phyloP scores from a whole-genome alignment of 2,329 filamentous ascomycete species.

The Blastomyces parvus region DNA sequence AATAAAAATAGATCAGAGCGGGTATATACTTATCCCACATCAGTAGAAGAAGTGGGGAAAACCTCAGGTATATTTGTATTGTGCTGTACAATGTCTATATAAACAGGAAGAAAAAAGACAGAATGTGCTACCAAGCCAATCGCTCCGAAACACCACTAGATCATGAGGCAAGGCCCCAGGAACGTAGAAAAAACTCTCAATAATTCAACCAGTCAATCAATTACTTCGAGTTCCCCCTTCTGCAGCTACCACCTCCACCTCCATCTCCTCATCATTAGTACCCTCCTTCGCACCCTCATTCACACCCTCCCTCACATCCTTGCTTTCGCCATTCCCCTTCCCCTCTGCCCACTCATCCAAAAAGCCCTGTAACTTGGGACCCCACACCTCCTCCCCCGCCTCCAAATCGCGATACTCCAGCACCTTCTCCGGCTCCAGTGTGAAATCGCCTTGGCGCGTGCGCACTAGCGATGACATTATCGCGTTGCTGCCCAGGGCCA shows the following conservation, averaged over 20 bases:
- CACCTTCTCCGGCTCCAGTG: slow-evolving; percentile 58
- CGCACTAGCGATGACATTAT: slow-evolving; percentile 80
- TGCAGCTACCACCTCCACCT: neutral
- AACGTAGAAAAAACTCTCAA: neutral
- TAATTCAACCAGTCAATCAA: neutral
- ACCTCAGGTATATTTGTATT: neutral
- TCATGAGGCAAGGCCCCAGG: neutral
- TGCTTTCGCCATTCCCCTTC: slow-evolving; percentile 19
- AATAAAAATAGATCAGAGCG: no score
- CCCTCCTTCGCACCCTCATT: neutral
- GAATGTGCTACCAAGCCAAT: neutral
- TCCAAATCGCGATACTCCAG: slow-evolving; percentile 68
- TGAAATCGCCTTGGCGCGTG: slow-evolving; percentile 71
- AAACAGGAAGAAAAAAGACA: neutral
- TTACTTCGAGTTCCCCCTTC: neutral
- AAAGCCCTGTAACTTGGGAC: slow-evolving; percentile 56
- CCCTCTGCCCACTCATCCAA: slow-evolving; percentile 45
- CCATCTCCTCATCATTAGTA: neutral
- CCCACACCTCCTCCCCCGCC: slow-evolving; percentile 73
- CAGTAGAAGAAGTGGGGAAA: neutral
- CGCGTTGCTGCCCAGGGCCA: slow-evolving; percentile 68
- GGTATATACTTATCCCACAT: neutral
- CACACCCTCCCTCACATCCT: neutral
- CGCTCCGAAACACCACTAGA: neutral
- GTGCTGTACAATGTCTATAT: neutral